Percentiles rank a stretch among this genome's conserved stretches.
Conservation (phyloP, 495 filamentous ascomycete genomes). For the Echria macrotheca region DNA sequence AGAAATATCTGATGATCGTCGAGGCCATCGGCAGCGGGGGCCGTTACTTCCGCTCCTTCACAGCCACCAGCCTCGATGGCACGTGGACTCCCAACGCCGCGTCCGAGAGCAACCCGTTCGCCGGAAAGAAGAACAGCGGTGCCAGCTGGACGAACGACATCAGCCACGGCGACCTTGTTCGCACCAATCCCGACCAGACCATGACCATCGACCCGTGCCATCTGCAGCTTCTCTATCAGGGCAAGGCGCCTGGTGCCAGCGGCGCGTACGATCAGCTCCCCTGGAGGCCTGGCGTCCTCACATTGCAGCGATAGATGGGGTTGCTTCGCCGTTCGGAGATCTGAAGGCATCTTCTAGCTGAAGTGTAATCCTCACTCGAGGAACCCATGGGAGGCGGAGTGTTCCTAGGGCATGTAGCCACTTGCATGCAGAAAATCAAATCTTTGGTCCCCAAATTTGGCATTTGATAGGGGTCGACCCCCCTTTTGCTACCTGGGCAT, state of each 20-base stretch:
- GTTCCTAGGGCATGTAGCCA: too few relatives aligned
- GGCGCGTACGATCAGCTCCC: conserved; percentile 40
- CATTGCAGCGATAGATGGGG: conserved; percentile 23
- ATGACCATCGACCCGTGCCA: conserved; percentile 54
- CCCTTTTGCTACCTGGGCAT: too few relatives aligned
- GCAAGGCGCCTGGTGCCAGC: conserved; percentile 18
- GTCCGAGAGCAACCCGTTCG: conserved; percentile 51
- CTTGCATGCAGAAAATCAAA: too few relatives aligned
- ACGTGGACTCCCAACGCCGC: conserved; percentile 49
- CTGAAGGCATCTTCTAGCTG: too few relatives aligned
- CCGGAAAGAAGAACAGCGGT: conserved; percentile 57
- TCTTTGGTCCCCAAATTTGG: too few relatives aligned
- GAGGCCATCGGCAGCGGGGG: conserved; percentile 53
- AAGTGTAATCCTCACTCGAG: too few relatives aligned
- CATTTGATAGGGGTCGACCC: too few relatives aligned
- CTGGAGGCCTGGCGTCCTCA: conserved; percentile 49
- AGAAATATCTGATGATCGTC: conserved; percentile 58
- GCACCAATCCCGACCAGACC: conserved; percentile 51
- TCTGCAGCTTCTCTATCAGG: conserved; percentile 56
- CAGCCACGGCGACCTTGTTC: conserved; percentile 57
- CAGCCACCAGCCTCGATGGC: conserved; percentile 48
- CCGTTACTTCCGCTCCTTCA: conserved; percentile 62
- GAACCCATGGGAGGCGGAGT: too few relatives aligned
- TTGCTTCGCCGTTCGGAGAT: too few relatives aligned
- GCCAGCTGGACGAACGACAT: conserved; percentile 61